Evolutionary conservation across 176 grass and related monocot genomes (phyloP), one percentile per base, ranked within the genome.

Genomic region (Juncus effusus): DNA sequence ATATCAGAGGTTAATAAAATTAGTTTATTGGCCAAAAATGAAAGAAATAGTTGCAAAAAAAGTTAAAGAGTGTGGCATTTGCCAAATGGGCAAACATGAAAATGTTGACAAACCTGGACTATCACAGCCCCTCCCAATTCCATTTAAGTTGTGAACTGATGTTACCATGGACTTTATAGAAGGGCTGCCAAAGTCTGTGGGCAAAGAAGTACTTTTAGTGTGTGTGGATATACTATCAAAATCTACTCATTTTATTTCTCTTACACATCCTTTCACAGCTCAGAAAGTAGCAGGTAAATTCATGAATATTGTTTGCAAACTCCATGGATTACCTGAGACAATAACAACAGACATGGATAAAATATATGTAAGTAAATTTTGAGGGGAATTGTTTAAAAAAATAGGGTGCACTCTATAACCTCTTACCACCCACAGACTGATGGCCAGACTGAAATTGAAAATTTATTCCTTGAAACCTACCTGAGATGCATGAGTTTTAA

Each of bases 371-470:
- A 42, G 36, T 11, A 13, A 5, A 10, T 36, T 65, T 2, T 42
- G 28, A 37, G 5, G 41, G 61, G 61, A 65, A 37, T 9, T 65
- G 61, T 65, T 65, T 9, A 65, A 42, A 51, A 51, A 6, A 5
- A 5, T 51, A 6, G 47, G 47, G 47, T 51, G 6, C 47, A 51
- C 6, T 5, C 47, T 5, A 6, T 6, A 51, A 5, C 5, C 47
- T 6, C 5, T 51, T 6, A 5, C 47, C 47, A 51, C 5, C n/a
- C n/a, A n/a, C n/a, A n/a, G n/a, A 5, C 47, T 5, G 6, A 51
- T 51, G 47, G 47, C 47, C 47, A 51, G 47, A 6, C 6, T 51
- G 47, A 51, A 51, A 51, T 6, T 51, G 47, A 5, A 51, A 51
- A 51, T 6, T 6, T 5, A 6, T 51, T 5, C 6, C 5, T 51